Evolutionary conservation across 805 yeast species (phyloP).

Genomic region (Zygoascus tannicola): DNA sequence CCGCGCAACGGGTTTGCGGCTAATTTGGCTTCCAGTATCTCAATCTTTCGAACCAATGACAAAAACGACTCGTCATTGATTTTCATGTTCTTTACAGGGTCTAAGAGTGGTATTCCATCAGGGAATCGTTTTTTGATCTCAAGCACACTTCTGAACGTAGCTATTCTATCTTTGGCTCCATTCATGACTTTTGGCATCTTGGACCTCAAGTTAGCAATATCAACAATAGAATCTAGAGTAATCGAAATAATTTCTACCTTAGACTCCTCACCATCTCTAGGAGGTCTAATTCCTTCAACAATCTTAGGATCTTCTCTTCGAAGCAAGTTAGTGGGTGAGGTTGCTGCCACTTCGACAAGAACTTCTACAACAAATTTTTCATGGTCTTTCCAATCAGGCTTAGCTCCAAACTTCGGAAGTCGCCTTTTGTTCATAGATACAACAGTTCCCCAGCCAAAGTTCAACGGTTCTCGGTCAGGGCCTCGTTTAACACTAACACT

Average conservation of each 20-base stretch:
- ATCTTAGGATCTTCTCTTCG: conserved; percentile 70
- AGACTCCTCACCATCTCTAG: conserved; percentile 55
- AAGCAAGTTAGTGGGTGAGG: conserved; percentile 66
- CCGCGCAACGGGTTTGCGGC: conserved; percentile 53
- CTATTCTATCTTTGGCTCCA: conserved; percentile 35
- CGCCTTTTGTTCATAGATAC: conserved; percentile 64
- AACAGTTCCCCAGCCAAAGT: conserved; percentile 97
- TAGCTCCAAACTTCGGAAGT: conserved; percentile 15
- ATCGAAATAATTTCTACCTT: conserved; percentile 76
- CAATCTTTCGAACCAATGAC: conserved; percentile 63
- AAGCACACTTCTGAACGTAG: conserved; percentile 57
- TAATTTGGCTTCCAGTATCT: conserved; percentile 69
- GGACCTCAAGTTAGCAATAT: conserved; percentile 72
- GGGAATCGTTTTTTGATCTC: conserved; percentile 81
- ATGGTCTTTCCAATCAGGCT: conserved; percentile 58
- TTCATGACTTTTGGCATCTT: conserved; percentile 67
- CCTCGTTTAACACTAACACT: conserved; percentile 43
- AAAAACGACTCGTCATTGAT: conserved; percentile 72
- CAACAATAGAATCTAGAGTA: conserved; percentile 64
- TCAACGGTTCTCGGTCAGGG: conserved; percentile 29
- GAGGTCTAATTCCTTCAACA: conserved; percentile 85
- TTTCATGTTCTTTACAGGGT: conserved; percentile 89
- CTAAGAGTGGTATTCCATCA: conserved; percentile 84
- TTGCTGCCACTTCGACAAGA: conserved; percentile 62
- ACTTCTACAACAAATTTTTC: conserved; percentile 85